Percentiles rank a stretch among this genome's conserved stretches.
phyloP scores from a whole-genome alignment of 2,329 filamentous ascomycete genomes.

The Penicillium fuscoglaucum region DNA sequence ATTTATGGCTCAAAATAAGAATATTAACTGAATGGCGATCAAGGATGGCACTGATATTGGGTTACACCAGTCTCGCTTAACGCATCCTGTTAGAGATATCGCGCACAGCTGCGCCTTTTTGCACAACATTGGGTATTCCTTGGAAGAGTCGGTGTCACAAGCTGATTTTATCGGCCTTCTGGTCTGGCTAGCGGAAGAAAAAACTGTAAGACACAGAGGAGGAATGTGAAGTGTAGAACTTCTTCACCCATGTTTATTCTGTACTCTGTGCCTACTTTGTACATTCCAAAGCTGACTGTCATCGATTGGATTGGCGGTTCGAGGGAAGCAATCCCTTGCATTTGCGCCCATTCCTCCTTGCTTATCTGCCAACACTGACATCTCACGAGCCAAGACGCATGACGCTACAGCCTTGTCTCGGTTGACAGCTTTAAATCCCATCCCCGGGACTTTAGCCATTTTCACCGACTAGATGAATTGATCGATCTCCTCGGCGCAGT shows the following conservation, averaged over 20 bases:
- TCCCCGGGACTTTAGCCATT: background rate
- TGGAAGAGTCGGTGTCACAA: background rate
- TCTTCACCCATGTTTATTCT: constrained; percentile 8
- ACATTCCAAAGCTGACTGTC: constrained; percentile 26
- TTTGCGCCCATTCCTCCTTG: constrained; percentile 21
- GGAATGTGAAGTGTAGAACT: background rate
- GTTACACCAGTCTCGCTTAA: constrained; percentile 12
- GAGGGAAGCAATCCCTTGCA: constrained; percentile 21
- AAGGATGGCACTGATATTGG: background rate
- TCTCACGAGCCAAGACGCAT: constrained; percentile 17
- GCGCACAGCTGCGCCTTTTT: background rate
- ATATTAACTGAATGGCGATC: background rate
- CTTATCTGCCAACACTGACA: constrained; percentile 19
- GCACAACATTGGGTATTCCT: background rate
- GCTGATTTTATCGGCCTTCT: background rate
- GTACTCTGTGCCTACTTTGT: background rate
- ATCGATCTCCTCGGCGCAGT: background rate
- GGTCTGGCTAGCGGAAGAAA: background rate
- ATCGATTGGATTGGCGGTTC: constrained; percentile 15
- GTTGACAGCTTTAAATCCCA: background rate
- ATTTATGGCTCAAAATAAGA: background rate
- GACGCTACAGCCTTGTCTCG: constrained; percentile 13
- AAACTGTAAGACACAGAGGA: background rate
- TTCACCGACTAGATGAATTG: constrained; percentile 13
- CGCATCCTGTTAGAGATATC: constrained; percentile 1